Evolutionary conservation across 148 eudicot species (phyloP), one percentile per base, ranked within the genome.

Genomic region (Suaeda aralocaspica): DNA sequence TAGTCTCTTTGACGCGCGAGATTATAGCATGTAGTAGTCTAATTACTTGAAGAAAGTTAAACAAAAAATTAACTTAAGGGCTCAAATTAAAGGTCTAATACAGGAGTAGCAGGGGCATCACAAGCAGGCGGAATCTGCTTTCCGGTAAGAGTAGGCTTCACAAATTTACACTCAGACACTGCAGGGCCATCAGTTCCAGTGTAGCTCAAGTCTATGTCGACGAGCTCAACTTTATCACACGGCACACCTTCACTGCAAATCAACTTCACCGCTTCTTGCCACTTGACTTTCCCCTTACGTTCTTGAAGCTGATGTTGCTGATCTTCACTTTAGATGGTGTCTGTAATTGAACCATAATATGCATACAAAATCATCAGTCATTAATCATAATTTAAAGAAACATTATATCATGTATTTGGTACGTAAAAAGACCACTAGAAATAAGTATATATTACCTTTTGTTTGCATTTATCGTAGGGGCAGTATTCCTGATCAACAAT

Each of bases 401-500:
- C n/a, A n/a, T n/a, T n/a, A n/a, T n/a, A n/a, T n/a, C n/a, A n/a
- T n/a, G n/a, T n/a, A n/a, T n/a, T n/a, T n/a, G n/a, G n/a, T n/a
- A n/a, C n/a, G n/a, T n/a, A n/a, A n/a, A n/a, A n/a, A n/a, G n/a
- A n/a, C n/a, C n/a, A n/a, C n/a, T n/a, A n/a, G n/a, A n/a, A n/a
- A n/a, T n/a, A n/a, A n/a, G n/a, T n/a, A n/a, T n/a, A n/a, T n/a
- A n/a, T 49, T 69, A 79, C 78, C 79, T 67, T 67, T 49, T 26
- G 34, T 55, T 53, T 62, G 82, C 92, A 90, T 4, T 55, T 80
- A 18, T 73, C 59, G 14, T 25, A 74, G 0, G 92, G 91, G 76
- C 96, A 88, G 22, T 88, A 90, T 4, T 79, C 71, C 52, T 84
- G 87, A 65, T 85, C 89, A 4, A 83, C 25, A 29, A 81, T 18